Evolutionary conservation across 805 yeast species (phyloP).

Genomic region (Torulaspora gathmanii): DNA sequence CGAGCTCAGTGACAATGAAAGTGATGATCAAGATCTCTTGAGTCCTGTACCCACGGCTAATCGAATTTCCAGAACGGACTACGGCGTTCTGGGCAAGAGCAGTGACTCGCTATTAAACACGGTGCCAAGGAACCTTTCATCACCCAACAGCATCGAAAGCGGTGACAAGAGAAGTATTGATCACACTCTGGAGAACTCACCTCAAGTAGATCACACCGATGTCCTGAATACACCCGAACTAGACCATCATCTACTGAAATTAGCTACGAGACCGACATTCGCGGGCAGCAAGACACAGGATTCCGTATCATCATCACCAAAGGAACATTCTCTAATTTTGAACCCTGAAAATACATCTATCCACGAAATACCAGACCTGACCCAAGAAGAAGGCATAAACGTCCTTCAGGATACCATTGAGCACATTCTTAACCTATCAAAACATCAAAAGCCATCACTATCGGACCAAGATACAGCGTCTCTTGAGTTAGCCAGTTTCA

Average conservation of each 20-base stretch:
- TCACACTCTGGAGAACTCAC: slow-evolving; percentile 11
- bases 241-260: background rate
- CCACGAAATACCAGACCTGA: slow-evolving; percentile 1
- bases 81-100: slow-evolving; percentile 2
- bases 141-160: slow-evolving; percentile 1
- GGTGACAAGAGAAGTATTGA: slow-evolving; percentile 1
- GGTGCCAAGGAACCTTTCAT: slow-evolving; percentile 2
- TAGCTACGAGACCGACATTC: background rate
- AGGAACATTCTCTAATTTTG: slow-evolving; percentile 1
- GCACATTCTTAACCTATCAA: slow-evolving; percentile 13
- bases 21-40: slow-evolving; percentile 10
- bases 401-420: slow-evolving; percentile 20
- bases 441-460: background rate
- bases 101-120: slow-evolving; percentile 5
- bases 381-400: slow-evolving; percentile 13
- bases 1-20: slow-evolving; percentile 27
- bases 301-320: background rate
- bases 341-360: background rate
- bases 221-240: slow-evolving; percentile 7
- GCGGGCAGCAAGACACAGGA: background rate
- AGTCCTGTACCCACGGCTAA: slow-evolving; percentile 2
- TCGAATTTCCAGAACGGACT: slow-evolving; percentile 1
- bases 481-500: slow-evolving; percentile 16
- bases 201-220: slow-evolving; percentile 5
- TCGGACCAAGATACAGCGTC: slow-evolving; percentile 1